Percentiles rank a stretch among this genome's conserved stretches.
These are phyloP conservation scores for Cordyceps fumosorosea DNA, from an alignment of 2,329 filamentous ascomycete species.

Conservation along the genomic window DNA sequence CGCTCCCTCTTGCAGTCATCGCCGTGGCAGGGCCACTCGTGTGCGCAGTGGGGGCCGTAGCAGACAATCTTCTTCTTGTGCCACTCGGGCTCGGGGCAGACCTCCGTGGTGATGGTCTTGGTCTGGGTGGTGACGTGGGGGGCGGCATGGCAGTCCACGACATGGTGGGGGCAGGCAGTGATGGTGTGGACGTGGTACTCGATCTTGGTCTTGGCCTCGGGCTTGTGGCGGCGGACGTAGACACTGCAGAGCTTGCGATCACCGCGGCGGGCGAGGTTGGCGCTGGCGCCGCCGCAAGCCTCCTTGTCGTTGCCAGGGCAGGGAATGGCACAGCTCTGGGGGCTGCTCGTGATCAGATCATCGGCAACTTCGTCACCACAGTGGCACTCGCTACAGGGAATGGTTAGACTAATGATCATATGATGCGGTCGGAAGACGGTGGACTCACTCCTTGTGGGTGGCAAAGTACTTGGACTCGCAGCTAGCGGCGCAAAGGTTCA, in stretches of 20 bases:
- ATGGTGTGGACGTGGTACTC: slow-evolving; percentile 23
- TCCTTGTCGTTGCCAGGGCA: slow-evolving; percentile 17
- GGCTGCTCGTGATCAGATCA: slow-evolving; percentile 9
- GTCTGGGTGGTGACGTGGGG: slow-evolving; percentile 18
- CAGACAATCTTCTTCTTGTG: slow-evolving; percentile 29
- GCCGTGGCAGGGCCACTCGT: slow-evolving; percentile 22
- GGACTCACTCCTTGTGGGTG: slow-evolving; percentile 19
- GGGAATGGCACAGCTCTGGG: slow-evolving; percentile 13
- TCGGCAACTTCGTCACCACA: slow-evolving; percentile 17
- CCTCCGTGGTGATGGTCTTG: slow-evolving; percentile 20
- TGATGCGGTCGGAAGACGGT: background rate
- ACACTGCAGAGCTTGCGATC: slow-evolving; percentile 13
- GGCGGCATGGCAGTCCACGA: slow-evolving; percentile 20
- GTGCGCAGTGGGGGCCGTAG: slow-evolving; percentile 27
- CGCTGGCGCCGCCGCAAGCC: slow-evolving; percentile 11
- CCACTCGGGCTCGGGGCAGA: slow-evolving; percentile 20
- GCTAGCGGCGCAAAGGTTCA: slow-evolving; percentile 20
- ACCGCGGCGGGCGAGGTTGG: background rate
- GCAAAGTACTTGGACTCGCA: slow-evolving; percentile 23
- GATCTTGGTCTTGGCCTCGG: slow-evolving; percentile 22
- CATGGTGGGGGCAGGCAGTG: slow-evolving; percentile 22
- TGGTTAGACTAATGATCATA: background rate
- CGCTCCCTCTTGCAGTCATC: slow-evolving; percentile 24
- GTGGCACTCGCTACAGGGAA: slow-evolving; percentile 18
- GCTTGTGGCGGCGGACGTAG: slow-evolving; percentile 12